phyloP scores from a whole-genome alignment of 176 grass and related monocot species.

The Pontederia paniculata region DNA sequence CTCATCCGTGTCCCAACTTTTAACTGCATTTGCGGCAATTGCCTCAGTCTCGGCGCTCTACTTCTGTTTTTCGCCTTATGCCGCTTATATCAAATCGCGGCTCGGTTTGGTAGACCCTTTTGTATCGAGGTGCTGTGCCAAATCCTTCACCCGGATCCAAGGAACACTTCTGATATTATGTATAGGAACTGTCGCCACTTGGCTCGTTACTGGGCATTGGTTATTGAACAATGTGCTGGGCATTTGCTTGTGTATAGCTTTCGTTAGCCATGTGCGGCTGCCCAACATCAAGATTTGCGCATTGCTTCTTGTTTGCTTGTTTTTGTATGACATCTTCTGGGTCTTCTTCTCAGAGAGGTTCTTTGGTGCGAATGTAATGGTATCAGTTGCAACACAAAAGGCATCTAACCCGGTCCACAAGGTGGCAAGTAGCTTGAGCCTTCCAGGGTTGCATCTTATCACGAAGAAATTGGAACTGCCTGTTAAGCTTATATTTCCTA shows the following conservation, averaged over 20 bases:
- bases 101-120: slow-evolving; percentile 54
- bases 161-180: slow-evolving; percentile 46
- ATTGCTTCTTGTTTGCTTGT: slow-evolving; percentile 72
- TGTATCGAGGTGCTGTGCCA: slow-evolving; percentile 68
- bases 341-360: slow-evolving; percentile 97
- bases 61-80: slow-evolving; percentile 65
- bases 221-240: slow-evolving; percentile 79
- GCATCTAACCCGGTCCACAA: slow-evolving; percentile 92
- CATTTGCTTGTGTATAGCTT: slow-evolving; percentile 84
- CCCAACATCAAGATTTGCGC: slow-evolving; percentile 97
- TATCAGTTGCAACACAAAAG: slow-evolving; percentile 96
- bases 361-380: slow-evolving; percentile 98
- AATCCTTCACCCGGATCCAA: slow-evolving; percentile 66
- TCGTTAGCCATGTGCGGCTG: slow-evolving; percentile 90
- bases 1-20: slow-evolving; percentile 76
- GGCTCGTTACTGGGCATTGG: slow-evolving; percentile 93
- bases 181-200: slow-evolving; percentile 39
- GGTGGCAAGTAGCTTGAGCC: slow-evolving; percentile 72
- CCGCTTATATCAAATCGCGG: slow-evolving; percentile 36
- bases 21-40: slow-evolving; percentile 66
- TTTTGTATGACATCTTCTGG: slow-evolving; percentile 95
- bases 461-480: slow-evolving; percentile 94
- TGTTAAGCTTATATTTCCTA: slow-evolving; percentile 88
- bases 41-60: slow-evolving; percentile 72
- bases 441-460: slow-evolving; percentile 75